These are phyloP conservation scores for Leccinum subfulvum DNA, from an alignment of 1,284 basidiomycete species.

Conservation along the genomic window DNA sequence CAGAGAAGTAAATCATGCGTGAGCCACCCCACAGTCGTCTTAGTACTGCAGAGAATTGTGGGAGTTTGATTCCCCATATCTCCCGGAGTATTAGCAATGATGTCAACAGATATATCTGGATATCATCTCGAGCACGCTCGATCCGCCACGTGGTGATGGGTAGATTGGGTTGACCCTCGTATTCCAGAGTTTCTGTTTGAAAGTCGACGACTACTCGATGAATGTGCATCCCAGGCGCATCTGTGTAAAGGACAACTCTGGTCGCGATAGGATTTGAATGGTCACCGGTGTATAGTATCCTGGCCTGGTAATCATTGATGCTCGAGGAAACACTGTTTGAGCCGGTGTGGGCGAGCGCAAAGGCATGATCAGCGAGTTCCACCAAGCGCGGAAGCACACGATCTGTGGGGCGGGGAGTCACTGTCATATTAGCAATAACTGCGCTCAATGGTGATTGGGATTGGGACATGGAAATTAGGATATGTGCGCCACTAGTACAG, in stretches of 20 bases:
- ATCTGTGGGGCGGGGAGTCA: slow-evolving; percentile 8
- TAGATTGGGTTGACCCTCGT: slow-evolving; percentile 19
- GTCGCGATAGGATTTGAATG: slow-evolving; percentile 7
- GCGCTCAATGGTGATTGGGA: slow-evolving; percentile 9
- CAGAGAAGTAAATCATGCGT: too few species aligned
- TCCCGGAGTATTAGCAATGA: too few species aligned
- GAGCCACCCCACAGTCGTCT: too few species aligned
- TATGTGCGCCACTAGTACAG: background rate
- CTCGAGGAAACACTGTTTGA: background rate
- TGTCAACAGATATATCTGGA: slow-evolving; percentile 13
- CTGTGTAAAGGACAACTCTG: slow-evolving; percentile 20
- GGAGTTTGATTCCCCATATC: too few species aligned
- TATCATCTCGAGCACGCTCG: slow-evolving; percentile 20
- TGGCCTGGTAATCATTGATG: slow-evolving; percentile 16
- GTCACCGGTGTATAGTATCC: slow-evolving; percentile 18
- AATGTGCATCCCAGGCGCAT: slow-evolving; percentile 6
- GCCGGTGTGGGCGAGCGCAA: background rate
- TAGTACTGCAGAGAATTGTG: too few species aligned
- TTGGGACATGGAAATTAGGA: slow-evolving; percentile 22
- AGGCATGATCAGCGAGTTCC: background rate
- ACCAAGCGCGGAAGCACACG: slow-evolving; percentile 11
- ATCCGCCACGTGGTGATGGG: slow-evolving; percentile 23
- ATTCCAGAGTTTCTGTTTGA: slow-evolving; percentile 16
- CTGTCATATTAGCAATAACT: slow-evolving; percentile 20
- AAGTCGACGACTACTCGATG: slow-evolving; percentile 23